A percentile compares a stretch with the other conserved stretches of the same genome.
phyloP scores from a whole-genome alignment of 768 basidiomycete genomes.

The Collybia sp. region DNA sequence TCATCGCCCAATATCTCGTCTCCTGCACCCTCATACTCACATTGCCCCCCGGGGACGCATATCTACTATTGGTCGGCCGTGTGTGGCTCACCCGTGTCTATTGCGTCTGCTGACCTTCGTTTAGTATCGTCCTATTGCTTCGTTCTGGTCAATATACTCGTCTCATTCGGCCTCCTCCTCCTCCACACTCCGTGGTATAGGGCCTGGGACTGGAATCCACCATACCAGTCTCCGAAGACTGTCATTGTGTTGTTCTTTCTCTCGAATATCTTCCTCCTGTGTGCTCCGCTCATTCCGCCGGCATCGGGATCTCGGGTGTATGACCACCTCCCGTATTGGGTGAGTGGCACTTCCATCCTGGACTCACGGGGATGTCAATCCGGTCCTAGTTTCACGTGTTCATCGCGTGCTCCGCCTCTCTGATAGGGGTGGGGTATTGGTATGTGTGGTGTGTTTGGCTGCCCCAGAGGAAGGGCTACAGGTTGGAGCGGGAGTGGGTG shows the following conservation, averaged over 20 bases:
- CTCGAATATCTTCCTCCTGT: conserved; percentile 63
- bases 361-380: neutral
- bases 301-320: conserved; percentile 45
- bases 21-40: conserved; percentile 50
- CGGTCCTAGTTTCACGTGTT: conserved; percentile 40
- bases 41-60: conserved; percentile 71
- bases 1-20: conserved; percentile 60
- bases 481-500: conserved; percentile 38
- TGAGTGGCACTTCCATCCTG: conserved; percentile 24
- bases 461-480: conserved; percentile 43
- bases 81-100: conserved; percentile 24
- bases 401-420: conserved; percentile 40
- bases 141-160: conserved; percentile 52
- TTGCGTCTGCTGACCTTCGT: neutral
- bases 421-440: conserved; percentile 55
- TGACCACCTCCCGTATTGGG: conserved; percentile 63
- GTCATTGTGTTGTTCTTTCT: conserved; percentile 52
- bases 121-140: conserved; percentile 44
- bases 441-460: conserved; percentile 45
- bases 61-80: conserved; percentile 67
- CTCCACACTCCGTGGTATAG: conserved; percentile 43
- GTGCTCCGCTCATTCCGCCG: conserved; percentile 65
- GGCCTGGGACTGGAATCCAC: conserved; percentile 55
- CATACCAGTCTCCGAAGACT: conserved; percentile 50
- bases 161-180: conserved; percentile 58